Evolutionary conservation across 2,329 filamentous ascomycete genomes (phyloP).

Genomic region (Aspergillus fijiensis): DNA sequence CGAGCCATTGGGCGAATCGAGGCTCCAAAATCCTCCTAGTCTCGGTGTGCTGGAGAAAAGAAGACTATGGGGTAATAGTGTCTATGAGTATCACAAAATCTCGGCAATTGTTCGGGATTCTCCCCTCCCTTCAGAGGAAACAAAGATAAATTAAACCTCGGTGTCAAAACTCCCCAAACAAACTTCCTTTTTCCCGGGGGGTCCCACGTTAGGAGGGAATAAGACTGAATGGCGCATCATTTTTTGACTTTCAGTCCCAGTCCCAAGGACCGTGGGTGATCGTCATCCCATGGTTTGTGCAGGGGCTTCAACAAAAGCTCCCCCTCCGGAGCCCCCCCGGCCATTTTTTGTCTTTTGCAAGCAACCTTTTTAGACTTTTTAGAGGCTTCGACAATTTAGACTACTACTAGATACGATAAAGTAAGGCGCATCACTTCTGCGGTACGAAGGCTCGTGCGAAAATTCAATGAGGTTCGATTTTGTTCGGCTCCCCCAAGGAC

Average conservation of each 20-base stretch:
- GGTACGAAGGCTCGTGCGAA: background rate
- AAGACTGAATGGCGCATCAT: no score
- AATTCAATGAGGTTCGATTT: background rate
- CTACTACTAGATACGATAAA: background rate
- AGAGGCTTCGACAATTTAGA: background rate
- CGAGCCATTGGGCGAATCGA: background rate
- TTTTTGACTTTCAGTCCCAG: background rate
- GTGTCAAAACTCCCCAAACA: background rate
- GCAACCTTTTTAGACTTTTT: background rate
- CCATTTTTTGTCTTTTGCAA: no score
- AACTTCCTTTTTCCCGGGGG: background rate
- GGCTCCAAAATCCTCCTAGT: no score
- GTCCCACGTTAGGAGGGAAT: background rate
- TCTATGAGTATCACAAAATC: background rate
- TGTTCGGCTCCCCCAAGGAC: background rate
- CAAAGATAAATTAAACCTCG: no score
- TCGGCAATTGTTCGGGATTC: background rate
- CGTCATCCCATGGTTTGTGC: conserved; percentile 7
- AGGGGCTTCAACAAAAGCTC: background rate
- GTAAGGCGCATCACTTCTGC: background rate
- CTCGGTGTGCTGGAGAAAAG: no score
- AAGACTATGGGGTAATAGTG: no score
- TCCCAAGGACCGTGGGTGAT: conserved; percentile 8
- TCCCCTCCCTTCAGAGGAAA: background rate
- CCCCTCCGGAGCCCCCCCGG: background rate